phyloP scores from a whole-genome alignment of 148 eudicot genomes.

The Dysphania ambrosioides region DNA sequence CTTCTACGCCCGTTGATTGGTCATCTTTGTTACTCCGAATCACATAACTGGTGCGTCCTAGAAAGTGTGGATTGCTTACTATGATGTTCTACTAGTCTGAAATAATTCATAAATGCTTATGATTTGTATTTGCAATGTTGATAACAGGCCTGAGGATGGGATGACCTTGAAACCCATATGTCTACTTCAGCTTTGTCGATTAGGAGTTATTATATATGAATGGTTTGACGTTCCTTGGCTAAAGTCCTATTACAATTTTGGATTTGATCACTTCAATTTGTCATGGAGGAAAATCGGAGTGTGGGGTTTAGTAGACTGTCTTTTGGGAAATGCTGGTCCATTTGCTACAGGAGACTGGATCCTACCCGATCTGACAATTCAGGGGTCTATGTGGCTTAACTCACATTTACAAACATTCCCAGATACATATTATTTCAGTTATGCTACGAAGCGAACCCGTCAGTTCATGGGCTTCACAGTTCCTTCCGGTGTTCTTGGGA shows the following conservation, averaged over 20 bases:
- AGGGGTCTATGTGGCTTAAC: conserved; percentile 72
- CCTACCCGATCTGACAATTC: conserved; percentile 80
- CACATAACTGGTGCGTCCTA: background rate
- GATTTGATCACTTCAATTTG: conserved; percentile 87
- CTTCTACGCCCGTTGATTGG: background rate
- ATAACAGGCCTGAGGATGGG: conserved; percentile 73
- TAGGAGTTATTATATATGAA: conserved; percentile 74
- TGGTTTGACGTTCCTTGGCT: conserved; percentile 83
- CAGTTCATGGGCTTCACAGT: conserved; percentile 55
- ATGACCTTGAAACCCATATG: conserved; percentile 62
- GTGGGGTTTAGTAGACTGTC: conserved; percentile 64
- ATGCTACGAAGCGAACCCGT: conserved; percentile 79
- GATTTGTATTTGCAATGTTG: background rate
- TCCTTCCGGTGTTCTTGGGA: conserved; percentile 67
- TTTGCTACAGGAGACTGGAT: conserved; percentile 96
- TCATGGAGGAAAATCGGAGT: conserved; percentile 72
- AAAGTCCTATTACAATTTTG: conserved; percentile 74
- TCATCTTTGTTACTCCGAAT: background rate
- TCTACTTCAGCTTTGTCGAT: conserved; percentile 61
- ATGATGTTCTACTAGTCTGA: background rate
- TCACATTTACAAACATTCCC: conserved; percentile 67
- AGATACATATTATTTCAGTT: conserved; percentile 84
- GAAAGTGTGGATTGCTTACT: background rate
- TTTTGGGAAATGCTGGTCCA: conserved; percentile 72
- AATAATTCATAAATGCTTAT: background rate